Percentiles rank a stretch among this genome's conserved stretches.
These are phyloP conservation scores for Cinchona pubescens DNA, from an alignment of 257 asterid genomes.

Conservation along the genomic window DNA sequence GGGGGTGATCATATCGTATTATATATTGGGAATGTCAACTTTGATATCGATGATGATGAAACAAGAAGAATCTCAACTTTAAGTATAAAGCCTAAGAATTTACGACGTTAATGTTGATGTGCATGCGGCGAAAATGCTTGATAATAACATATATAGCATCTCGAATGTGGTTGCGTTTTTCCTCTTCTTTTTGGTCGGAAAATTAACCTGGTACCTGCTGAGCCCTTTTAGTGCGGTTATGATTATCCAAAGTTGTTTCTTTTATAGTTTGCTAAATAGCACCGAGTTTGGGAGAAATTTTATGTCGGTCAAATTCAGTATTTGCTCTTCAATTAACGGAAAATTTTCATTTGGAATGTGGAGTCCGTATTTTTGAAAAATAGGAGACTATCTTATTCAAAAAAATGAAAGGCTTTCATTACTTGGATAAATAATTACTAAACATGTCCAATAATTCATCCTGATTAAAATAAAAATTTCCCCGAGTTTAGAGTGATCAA, in stretches of 20 bases:
- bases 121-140: conserved; percentile 28
- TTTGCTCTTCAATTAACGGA: too few relatives aligned
- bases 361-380: too few relatives aligned
- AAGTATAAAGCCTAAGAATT: not conserved
- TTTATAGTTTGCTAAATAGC: too few relatives aligned
- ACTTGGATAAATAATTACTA: too few relatives aligned
- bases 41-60: conserved; percentile 6
- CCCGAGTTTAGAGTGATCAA: too few relatives aligned
- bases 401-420: too few relatives aligned
- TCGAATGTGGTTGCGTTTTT: conserved; percentile 1
- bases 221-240: not conserved
- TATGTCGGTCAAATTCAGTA: too few relatives aligned
- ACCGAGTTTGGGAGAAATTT: too few relatives aligned
- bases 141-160: not conserved
- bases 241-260: not conserved
- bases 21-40: conserved; percentile 17
- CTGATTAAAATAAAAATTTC: too few relatives aligned
- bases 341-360: too few relatives aligned
- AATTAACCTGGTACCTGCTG: not conserved
- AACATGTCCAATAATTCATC: too few relatives aligned
- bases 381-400: too few relatives aligned
- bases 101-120: conserved; percentile 22
- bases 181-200: not conserved
- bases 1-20: not conserved
- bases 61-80: conserved; percentile 16